phyloP scores from a whole-genome alignment of 768 basidiomycete genomes.

The Tephrocybe sp. region DNA sequence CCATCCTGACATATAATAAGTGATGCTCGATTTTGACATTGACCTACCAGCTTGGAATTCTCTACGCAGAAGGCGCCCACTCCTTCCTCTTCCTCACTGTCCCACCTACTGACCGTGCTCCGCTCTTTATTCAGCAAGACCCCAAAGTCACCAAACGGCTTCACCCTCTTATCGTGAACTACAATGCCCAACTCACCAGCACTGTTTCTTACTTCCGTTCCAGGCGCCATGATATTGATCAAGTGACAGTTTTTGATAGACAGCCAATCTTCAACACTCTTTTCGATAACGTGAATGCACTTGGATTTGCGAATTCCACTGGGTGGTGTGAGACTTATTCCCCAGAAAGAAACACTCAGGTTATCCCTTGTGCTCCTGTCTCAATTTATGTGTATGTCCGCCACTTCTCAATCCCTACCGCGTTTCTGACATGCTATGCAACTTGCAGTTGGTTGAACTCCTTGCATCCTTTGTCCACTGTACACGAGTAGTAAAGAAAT shows the following conservation, averaged over 20 bases:
- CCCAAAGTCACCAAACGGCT: constrained; percentile 34
- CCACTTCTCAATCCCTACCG: background rate
- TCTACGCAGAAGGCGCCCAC: constrained; percentile 48
- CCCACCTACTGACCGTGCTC: constrained; percentile 56
- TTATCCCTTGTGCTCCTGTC: constrained; percentile 56
- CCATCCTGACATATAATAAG: constrained; percentile 1
- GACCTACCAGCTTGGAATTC: constrained; percentile 51
- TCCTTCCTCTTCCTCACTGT: constrained; percentile 64
- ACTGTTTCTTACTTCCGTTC: constrained; percentile 38
- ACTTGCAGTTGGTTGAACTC: constrained; percentile 54
- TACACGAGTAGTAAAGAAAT: constrained; percentile 47
- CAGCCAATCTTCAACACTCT: constrained; percentile 57
- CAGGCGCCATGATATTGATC: constrained; percentile 40
- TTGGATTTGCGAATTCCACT: constrained; percentile 58
- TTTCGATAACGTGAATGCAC: constrained; percentile 46
- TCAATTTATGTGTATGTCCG: constrained; percentile 60
- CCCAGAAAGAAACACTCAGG: constrained; percentile 46
- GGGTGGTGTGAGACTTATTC: constrained; percentile 57
- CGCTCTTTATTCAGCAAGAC: constrained; percentile 41
- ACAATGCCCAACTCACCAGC: constrained; percentile 45
- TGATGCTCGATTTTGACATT: no score
- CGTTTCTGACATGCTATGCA: background rate
- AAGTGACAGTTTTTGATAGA: constrained; percentile 51
- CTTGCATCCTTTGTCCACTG: constrained; percentile 59
- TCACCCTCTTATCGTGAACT: constrained; percentile 37